phyloP scores from a whole-genome alignment of 495 filamentous ascomycete genomes.

The Talaromyces thailandensis region DNA sequence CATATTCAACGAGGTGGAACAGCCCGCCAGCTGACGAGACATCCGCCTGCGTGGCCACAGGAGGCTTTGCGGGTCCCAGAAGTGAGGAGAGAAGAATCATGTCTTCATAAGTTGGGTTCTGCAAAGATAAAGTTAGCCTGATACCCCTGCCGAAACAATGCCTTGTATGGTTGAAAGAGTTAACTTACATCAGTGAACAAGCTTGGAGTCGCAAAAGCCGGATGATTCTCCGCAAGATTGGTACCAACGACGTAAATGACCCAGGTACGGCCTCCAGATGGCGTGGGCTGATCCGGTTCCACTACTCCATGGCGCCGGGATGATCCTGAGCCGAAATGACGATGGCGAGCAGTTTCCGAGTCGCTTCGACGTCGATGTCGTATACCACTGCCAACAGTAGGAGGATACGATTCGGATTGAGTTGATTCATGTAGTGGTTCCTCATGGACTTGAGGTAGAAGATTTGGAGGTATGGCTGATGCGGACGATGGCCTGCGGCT shows the following conservation, averaged over 20 bases:
- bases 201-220: conserved; percentile 66
- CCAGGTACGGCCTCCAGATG: conserved; percentile 54
- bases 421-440: conserved; percentile 26
- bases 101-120: conserved; percentile 72
- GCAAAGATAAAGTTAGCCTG: conserved; percentile 9
- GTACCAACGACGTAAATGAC: conserved; percentile 74
- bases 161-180: neutral
- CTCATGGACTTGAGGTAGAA: conserved; percentile 27
- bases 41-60: conserved; percentile 60
- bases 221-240: conserved; percentile 67
- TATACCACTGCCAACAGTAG: conserved; percentile 18
- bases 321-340: conserved; percentile 52
- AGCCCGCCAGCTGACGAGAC: conserved; percentile 55
- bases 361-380: conserved; percentile 52
- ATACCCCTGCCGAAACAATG: neutral
- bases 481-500: conserved; percentile 44
- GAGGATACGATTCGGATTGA: conserved; percentile 17
- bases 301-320: conserved; percentile 59
- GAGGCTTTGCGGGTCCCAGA: conserved; percentile 65
- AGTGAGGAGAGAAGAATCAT: conserved; percentile 68
- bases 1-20: conserved; percentile 39
- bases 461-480: conserved; percentile 32
- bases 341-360: conserved; percentile 51
- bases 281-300: conserved; percentile 48
- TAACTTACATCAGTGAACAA: conserved; percentile 61